phyloP scores from a whole-genome alignment of 2,329 filamentous ascomycete genomes.

The Alternaria consortialis region DNA sequence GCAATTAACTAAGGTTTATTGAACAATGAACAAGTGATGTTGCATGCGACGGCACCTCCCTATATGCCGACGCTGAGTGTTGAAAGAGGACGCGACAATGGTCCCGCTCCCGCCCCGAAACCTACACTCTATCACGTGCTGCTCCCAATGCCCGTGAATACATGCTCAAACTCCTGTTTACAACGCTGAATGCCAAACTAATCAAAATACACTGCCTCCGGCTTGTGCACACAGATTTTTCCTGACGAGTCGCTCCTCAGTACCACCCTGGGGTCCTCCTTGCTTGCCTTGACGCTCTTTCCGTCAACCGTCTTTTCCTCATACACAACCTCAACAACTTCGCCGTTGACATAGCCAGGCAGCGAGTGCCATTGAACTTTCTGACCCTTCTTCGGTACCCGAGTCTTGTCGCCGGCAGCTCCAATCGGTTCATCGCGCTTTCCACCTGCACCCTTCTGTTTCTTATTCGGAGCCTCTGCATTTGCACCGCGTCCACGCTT shows the following conservation, averaged over 20 bases:
- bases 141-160: background rate
- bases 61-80: background rate
- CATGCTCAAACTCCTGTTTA: background rate
- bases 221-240: conserved; percentile 56
- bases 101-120: background rate
- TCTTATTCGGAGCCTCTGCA: conserved; percentile 44
- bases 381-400: conserved; percentile 55
- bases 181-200: conserved; percentile 21
- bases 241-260: conserved; percentile 51
- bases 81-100: background rate
- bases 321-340: conserved; percentile 55
- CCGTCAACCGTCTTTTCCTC: conserved; percentile 54
- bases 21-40: conserved; percentile 4
- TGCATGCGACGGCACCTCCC: conserved; percentile 5
- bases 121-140: conserved; percentile 2
- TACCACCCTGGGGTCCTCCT: conserved; percentile 56
- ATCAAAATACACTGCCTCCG: conserved; percentile 55
- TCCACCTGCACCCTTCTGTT: conserved; percentile 41
- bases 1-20: conserved; percentile 9
- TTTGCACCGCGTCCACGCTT: conserved; percentile 43
- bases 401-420: conserved; percentile 44
- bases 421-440: conserved; percentile 32
- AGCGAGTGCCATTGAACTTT: conserved; percentile 54
- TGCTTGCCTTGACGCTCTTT: conserved; percentile 53
- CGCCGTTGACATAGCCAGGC: conserved; percentile 53